These are phyloP conservation scores for Nitzschia palea DNA, from an alignment of 108 stramenopile genomes.

Conservation along the genomic window DNA sequence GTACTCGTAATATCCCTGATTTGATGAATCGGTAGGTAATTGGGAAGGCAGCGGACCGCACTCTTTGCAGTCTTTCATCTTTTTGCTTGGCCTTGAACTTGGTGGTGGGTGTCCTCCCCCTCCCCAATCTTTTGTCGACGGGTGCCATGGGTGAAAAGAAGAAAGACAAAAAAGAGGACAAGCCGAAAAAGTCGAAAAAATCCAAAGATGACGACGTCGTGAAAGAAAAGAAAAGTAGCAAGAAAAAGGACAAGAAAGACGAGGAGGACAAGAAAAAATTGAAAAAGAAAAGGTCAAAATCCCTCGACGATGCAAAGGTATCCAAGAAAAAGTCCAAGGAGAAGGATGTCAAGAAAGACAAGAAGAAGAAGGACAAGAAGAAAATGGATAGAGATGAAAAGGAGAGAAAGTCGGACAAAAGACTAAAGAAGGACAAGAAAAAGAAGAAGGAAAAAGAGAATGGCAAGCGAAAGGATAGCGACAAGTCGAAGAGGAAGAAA, in stretches of 20 bases:
- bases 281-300: constrained; percentile 2
- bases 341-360: constrained; percentile 4
- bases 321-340: constrained; percentile 1
- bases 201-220: constrained; percentile 9
- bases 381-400: constrained; percentile 3
- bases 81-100: too few relatives aligned
- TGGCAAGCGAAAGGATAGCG: not conserved
- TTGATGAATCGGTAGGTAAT: too few relatives aligned
- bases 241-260: not conserved
- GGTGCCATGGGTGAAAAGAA: constrained; percentile 16
- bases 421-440: constrained; percentile 1
- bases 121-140: too few relatives aligned
- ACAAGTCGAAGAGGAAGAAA: constrained; percentile 1
- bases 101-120: too few relatives aligned
- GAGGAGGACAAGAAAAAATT: not conserved
- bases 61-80: too few relatives aligned
- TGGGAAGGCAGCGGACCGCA: too few relatives aligned
- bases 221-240: not conserved
- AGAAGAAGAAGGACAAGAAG: constrained; percentile 6
- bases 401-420: not conserved
- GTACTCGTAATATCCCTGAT: too few relatives aligned
- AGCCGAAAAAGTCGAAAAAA: constrained; percentile 10
- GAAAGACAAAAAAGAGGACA: constrained; percentile 6
- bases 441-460: constrained; percentile 6
- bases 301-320: not conserved